Evolutionary conservation across 2,329 filamentous ascomycete genomes (phyloP), one percentile per base, ranked within the genome.

Genomic region (Hypocrella siamensis): DNA sequence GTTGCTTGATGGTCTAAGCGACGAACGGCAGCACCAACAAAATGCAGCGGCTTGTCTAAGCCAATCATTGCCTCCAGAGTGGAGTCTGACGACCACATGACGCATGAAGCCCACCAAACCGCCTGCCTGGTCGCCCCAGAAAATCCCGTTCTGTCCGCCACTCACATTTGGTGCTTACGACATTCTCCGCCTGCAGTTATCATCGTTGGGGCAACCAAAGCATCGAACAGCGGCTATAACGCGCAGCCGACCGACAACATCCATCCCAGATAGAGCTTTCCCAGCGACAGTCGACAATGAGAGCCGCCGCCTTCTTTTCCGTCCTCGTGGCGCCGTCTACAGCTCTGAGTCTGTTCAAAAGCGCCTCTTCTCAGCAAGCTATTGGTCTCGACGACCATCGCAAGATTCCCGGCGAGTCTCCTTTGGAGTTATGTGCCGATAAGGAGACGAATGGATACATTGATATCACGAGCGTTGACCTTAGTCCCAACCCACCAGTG

Each of bases 401-500:
- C 53, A 68, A 75, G 41, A 79, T 94, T 12, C 77, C 82, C 1
- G 86, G 90, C 52, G 65, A 88, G 31, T 93, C 88, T 50, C 88
- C 90, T 19, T 67, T 98, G 37, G 63, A 74, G 48, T 82, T 80
- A 58, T 98, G 90, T 53, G 46, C 55, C 42, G 59, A 61, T 36
- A 67, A 81, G 39, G 80, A 82, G 35, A 56, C 57, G 30, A 54
- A 72, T 31, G 75, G 94, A 52, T 68, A 86, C 35, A 62, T 94
- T 43, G 59, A 62, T 27, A 85, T 98, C 46, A 64, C 85, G 40
- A 70, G 70, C 29, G 84, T 96, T 35, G 76, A 94, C 46, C 58
- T 98, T 35, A 50, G 56, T 22, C 90, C 90, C 11, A 96, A 94
- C 56, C 90, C 88, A 37, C 90, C 90, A 22, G 51, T 71, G 50